Evolutionary conservation across 179 eudicot species (phyloP).

Genomic region (Spergularia azorica): DNA sequence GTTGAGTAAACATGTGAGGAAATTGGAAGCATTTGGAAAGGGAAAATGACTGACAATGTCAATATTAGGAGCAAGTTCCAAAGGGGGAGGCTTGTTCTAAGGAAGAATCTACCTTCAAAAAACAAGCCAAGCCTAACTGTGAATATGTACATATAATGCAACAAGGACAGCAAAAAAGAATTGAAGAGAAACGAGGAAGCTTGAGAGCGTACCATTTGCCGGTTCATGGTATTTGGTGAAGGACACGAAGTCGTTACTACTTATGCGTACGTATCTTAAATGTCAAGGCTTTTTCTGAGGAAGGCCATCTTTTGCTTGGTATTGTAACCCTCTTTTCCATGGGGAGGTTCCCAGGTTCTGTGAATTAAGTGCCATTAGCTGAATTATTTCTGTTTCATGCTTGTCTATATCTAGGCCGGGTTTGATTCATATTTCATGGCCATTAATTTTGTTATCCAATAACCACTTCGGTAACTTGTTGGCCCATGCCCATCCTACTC

Average conservation of each 20-base stretch:
- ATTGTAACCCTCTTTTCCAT: too few species aligned
- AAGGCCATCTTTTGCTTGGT: background rate
- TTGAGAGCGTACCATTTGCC: background rate
- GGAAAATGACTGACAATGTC: background rate
- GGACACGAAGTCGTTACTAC: constrained; percentile 5
- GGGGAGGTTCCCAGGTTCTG: too few species aligned
- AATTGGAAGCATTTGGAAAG: background rate
- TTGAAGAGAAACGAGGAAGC: background rate
- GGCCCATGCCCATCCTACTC: too few species aligned
- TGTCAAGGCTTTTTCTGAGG: constrained; percentile 14
- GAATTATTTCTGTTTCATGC: too few species aligned
- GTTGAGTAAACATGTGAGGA: background rate
- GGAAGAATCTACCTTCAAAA: constrained; percentile 9
- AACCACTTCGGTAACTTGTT: too few species aligned
- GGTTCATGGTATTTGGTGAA: background rate
- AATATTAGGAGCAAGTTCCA: background rate
- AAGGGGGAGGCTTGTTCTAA: constrained; percentile 20
- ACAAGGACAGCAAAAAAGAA: too few species aligned
- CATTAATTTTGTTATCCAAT: too few species aligned
- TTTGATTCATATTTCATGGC: too few species aligned
- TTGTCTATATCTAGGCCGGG: too few species aligned
- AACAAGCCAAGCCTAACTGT: background rate
- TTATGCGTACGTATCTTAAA: background rate
- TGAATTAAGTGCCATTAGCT: too few species aligned
- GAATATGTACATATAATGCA: too few species aligned